Percentiles rank a stretch among this genome's conserved stretches.
Evolutionary conservation across 345 rosid species (phyloP).

Genomic region (Ricinus communis): DNA sequence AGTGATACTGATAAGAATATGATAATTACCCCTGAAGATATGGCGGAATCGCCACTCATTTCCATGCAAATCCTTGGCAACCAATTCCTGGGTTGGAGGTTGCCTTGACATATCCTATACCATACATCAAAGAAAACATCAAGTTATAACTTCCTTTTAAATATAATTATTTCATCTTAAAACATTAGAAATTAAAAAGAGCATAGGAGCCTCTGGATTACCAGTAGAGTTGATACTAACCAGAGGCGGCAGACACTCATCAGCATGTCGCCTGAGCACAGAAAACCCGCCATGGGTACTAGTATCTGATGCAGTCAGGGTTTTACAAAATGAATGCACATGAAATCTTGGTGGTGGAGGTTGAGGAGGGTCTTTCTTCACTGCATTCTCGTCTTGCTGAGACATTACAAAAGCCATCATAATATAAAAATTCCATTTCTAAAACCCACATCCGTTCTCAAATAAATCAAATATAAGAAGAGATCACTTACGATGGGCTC

Average conservation of each 20-base stretch:
- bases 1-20: background rate
- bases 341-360: slow-evolving; percentile 34
- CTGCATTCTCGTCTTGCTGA: slow-evolving; percentile 40
- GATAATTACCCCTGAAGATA: slow-evolving; percentile 47
- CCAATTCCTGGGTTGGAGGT: slow-evolving; percentile 69
- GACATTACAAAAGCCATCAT: background rate
- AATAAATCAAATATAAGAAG: background rate
- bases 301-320: slow-evolving; percentile 63
- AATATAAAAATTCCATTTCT: background rate
- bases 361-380: slow-evolving; percentile 31
- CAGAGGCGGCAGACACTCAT: slow-evolving; percentile 64
- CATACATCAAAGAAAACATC: background rate
- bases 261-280: slow-evolving; percentile 59
- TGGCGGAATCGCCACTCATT: slow-evolving; percentile 62
- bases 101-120: slow-evolving; percentile 60
- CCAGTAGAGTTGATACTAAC: slow-evolving; percentile 27
- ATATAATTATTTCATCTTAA: no score
- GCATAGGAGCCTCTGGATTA: background rate
- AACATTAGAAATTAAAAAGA: no score
- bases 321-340: slow-evolving; percentile 52
- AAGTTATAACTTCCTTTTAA: background rate
- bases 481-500: slow-evolving; percentile 28
- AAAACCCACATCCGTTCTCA: background rate
- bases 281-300: slow-evolving; percentile 76
- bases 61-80: slow-evolving; percentile 61